A percentile compares a stretch with the other conserved stretches of the same genome.
Conservation (phyloP, 2,329 filamentous ascomycete species). For the Trichophyton benhamiae region DNA sequence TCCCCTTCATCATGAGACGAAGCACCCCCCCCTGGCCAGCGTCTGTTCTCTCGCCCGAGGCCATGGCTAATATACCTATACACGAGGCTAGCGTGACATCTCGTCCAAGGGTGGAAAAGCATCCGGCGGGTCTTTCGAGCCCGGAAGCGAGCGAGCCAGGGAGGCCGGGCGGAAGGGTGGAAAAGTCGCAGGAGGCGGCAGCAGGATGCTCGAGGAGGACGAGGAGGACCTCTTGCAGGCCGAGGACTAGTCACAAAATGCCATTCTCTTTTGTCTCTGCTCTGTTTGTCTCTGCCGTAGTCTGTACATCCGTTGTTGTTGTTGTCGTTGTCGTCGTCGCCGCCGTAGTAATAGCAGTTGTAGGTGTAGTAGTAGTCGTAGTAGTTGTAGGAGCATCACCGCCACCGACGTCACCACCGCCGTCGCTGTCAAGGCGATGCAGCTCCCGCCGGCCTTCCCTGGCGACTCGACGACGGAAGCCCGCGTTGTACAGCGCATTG, state of each 20-base stretch:
- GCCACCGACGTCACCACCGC: no score
- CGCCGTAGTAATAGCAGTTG: no score
- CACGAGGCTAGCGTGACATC: conserved; percentile 36
- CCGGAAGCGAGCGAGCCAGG: conserved; percentile 40
- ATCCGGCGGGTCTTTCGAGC: conserved; percentile 44
- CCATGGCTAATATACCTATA: neutral
- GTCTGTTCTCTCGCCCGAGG: neutral
- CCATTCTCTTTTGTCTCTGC: neutral
- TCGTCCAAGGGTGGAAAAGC: conserved; percentile 45
- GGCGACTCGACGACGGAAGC: neutral
- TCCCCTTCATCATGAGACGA: neutral
- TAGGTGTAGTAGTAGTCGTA: neutral
- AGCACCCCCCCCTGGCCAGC: neutral
- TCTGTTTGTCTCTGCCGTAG: neutral
- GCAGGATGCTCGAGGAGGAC: neutral
- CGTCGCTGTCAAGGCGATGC: neutral
- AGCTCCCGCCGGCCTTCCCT: neutral
- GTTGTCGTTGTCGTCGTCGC: neutral
- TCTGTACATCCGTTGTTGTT: neutral
- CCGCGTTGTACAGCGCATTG: neutral
- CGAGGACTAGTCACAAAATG: neutral
- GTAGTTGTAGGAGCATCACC: neutral
- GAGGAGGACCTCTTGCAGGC: neutral
- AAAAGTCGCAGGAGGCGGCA: conserved; percentile 3
- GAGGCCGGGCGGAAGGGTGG: conserved; percentile 47